Evolutionary conservation across 352 stramenopile genomes (phyloP).

Genomic region (Globisporangium sylvaticum): DNA sequence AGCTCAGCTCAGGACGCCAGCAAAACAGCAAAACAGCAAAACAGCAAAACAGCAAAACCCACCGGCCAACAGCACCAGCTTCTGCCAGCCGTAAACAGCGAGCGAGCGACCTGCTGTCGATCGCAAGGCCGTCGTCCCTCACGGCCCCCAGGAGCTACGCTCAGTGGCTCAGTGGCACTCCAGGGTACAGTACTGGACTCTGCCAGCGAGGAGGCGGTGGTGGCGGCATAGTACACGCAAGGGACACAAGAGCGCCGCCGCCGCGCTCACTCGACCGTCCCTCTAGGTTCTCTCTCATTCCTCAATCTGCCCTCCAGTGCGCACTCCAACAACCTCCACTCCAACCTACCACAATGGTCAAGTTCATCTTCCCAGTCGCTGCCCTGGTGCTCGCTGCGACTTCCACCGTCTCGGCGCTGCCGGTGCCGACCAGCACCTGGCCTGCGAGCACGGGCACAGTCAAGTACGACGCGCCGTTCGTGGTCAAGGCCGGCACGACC

Average conservation of each 20-base stretch:
- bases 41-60: not conserved
- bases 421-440: slow-evolving; percentile 22
- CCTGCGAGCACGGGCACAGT: slow-evolving; percentile 21
- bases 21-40: not conserved
- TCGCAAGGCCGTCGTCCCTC: not conserved
- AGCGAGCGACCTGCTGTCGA: not conserved
- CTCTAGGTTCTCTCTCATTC: not conserved
- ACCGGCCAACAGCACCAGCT: not conserved
- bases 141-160: not conserved
- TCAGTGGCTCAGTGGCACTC: not conserved
- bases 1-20: not conserved
- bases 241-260: not conserved
- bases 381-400: not conserved
- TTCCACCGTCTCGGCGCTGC: not conserved
- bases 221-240: not conserved
- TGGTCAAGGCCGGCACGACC: slow-evolving; percentile 16
- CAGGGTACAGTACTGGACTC: not conserved
- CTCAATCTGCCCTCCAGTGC: not conserved
- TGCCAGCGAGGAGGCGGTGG: not conserved
- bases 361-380: slow-evolving; percentile 5
- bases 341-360: slow-evolving; percentile 1
- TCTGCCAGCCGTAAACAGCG: not conserved
- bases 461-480: slow-evolving; percentile 9
- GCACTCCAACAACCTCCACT: not conserved
- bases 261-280: not conserved